These are phyloP conservation scores for Aspergillus bridgeri DNA, from an alignment of 495 filamentous ascomycete genomes.

Conservation along the genomic window DNA sequence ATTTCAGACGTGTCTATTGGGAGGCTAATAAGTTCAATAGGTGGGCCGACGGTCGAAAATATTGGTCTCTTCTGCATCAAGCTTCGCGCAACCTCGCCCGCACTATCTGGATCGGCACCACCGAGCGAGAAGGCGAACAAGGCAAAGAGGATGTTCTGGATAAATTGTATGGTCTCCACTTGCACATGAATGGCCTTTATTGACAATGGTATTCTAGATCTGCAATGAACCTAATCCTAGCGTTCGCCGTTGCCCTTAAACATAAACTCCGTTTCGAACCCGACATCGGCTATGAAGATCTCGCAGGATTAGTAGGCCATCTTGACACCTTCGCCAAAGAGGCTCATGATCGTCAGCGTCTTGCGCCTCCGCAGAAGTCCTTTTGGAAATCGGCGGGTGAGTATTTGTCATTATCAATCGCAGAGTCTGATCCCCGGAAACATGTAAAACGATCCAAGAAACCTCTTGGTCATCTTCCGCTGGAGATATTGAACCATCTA, in stretches of 20 bases:
- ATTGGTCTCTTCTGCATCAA: constrained; percentile 71
- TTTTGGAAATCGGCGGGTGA: constrained; percentile 61
- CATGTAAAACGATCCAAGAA: constrained; percentile 60
- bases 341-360: constrained; percentile 52
- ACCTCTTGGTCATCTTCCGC: constrained; percentile 68
- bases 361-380: constrained; percentile 43
- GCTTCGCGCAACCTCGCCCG: constrained; percentile 70
- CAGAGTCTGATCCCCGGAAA: constrained; percentile 69
- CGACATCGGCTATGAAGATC: constrained; percentile 67
- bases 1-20: too few species aligned
- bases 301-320: constrained; percentile 44
- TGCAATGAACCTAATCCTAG: constrained; percentile 75
- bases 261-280: constrained; percentile 86
- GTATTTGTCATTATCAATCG: constrained; percentile 67
- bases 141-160: constrained; percentile 66
- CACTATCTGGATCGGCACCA: constrained; percentile 71
- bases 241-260: constrained; percentile 72
- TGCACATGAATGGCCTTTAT: too few species aligned
- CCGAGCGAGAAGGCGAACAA: constrained; percentile 57
- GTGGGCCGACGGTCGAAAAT: constrained; percentile 69
- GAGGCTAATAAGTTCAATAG: constrained; percentile 18
- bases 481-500: constrained; percentile 73
- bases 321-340: constrained; percentile 59
- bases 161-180: too few species aligned
- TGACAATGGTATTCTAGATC: constrained; percentile 37